Conservation (phyloP, 768 basidiomycete species). For the Clathrus columnatus region DNA sequence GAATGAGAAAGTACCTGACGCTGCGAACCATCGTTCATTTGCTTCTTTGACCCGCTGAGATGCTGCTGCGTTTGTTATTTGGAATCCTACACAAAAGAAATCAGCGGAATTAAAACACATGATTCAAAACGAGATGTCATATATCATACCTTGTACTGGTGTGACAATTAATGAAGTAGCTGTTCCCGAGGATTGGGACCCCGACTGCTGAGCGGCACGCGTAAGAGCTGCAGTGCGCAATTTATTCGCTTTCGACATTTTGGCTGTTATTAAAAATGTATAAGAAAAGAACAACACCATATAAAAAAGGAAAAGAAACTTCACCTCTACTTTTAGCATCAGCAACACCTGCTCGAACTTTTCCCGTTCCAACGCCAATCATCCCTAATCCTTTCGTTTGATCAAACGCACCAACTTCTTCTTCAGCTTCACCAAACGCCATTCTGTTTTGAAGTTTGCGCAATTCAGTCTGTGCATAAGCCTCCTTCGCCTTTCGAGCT, state of each 20-base stretch:
- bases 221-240: conserved; percentile 79
- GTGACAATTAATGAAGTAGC: conserved; percentile 91
- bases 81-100: conserved; percentile 62
- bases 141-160: conserved; percentile 75
- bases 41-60: conserved; percentile 89
- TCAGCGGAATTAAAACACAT: conserved; percentile 9
- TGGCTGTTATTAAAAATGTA: conserved; percentile 45
- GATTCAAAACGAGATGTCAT: conserved; percentile 5
- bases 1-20: conserved; percentile 71
- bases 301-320: conserved; percentile 17
- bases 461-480: conserved; percentile 92
- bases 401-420: conserved; percentile 94
- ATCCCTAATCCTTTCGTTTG: conserved; percentile 98
- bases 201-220: conserved; percentile 50
- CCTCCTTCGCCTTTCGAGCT: conserved; percentile 97
- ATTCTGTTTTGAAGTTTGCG: conserved; percentile 96
- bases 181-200: conserved; percentile 61
- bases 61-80: conserved; percentile 85
- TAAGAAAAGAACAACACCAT: not conserved
- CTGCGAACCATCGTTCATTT: conserved; percentile 92
- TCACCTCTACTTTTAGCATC: conserved; percentile 88
- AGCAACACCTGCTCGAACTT: conserved; percentile 78
- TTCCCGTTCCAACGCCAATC: conserved; percentile 83
- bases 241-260: conserved; percentile 92
- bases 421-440: conserved; percentile 90